Conservation (phyloP, 306 rosid species). For the Corylus heterophylla region DNA sequence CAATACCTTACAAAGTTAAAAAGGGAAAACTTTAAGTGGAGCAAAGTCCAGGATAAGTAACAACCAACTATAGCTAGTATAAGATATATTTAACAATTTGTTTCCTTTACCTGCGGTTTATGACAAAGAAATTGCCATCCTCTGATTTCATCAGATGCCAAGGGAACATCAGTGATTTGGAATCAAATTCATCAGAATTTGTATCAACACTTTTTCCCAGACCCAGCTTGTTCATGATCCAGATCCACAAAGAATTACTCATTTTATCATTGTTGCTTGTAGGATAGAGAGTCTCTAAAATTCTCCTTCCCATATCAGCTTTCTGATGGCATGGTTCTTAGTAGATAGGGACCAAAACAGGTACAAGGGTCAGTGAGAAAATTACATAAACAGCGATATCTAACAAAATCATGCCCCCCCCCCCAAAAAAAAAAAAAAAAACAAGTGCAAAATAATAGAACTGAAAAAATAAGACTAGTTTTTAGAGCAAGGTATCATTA, state of each 20-base stretch:
- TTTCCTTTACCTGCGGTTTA: constrained; percentile 60
- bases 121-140: constrained; percentile 55
- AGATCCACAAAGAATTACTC: constrained; percentile 52
- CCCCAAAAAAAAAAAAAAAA: background rate
- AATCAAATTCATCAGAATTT: constrained; percentile 52
- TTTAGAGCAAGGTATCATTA: background rate
- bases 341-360: constrained; percentile 34
- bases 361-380: constrained; percentile 29
- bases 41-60: background rate
- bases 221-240: constrained; percentile 69
- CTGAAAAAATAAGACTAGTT: background rate
- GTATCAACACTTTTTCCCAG: constrained; percentile 43
- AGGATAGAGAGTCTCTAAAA: constrained; percentile 75
- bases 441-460: background rate
- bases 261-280: constrained; percentile 38
- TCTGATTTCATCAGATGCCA: constrained; percentile 79
- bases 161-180: constrained; percentile 62
- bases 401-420: background rate
- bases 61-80: background rate
- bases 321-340: constrained; percentile 92
- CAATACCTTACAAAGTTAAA: no score
- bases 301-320: constrained; percentile 70
- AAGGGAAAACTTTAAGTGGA: background rate
- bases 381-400: constrained; percentile 6
- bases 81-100: background rate